Evolutionary conservation across 2,329 filamentous ascomycete genomes (phyloP).

Genomic region (Scedosporium minutisporum): DNA sequence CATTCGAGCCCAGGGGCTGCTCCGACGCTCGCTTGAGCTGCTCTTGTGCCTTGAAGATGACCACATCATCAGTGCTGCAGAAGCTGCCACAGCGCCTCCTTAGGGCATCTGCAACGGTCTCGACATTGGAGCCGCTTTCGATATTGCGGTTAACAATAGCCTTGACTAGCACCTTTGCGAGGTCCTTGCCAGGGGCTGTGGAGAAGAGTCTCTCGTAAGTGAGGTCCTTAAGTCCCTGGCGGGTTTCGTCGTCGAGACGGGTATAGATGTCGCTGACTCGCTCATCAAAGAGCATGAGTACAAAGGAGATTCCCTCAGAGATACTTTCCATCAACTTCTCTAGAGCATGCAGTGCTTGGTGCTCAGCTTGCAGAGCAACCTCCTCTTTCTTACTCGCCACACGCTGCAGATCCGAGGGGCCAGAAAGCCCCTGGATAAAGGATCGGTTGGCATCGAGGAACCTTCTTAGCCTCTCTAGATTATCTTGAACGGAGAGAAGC

Average conservation of each 20-base stretch:
- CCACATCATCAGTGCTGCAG: constrained; percentile 92
- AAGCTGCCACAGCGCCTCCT: constrained; percentile 90
- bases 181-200: constrained; percentile 65
- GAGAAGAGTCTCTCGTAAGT: constrained; percentile 88
- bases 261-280: constrained; percentile 79
- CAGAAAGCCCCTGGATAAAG: constrained; percentile 90
- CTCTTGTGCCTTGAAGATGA: constrained; percentile 97
- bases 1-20: constrained; percentile 62
- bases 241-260: constrained; percentile 60
- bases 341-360: constrained; percentile 81
- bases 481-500: constrained; percentile 67
- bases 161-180: constrained; percentile 91
- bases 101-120: constrained; percentile 92
- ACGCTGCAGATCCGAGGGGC: constrained; percentile 72
- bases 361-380: constrained; percentile 83
- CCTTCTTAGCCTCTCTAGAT: constrained; percentile 65
- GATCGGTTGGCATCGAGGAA: constrained; percentile 83
- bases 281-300: constrained; percentile 90
- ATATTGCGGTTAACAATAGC: constrained; percentile 98
- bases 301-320: constrained; percentile 93
- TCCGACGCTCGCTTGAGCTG: constrained; percentile 83
- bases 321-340: constrained; percentile 81
- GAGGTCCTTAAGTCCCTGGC: constrained; percentile 61
- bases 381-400: constrained; percentile 80
- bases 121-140: constrained; percentile 90